Evolutionary conservation across 768 basidiomycete species (phyloP), one percentile per base, ranked within the genome.

Genomic region (Pluteus cervinus): DNA sequence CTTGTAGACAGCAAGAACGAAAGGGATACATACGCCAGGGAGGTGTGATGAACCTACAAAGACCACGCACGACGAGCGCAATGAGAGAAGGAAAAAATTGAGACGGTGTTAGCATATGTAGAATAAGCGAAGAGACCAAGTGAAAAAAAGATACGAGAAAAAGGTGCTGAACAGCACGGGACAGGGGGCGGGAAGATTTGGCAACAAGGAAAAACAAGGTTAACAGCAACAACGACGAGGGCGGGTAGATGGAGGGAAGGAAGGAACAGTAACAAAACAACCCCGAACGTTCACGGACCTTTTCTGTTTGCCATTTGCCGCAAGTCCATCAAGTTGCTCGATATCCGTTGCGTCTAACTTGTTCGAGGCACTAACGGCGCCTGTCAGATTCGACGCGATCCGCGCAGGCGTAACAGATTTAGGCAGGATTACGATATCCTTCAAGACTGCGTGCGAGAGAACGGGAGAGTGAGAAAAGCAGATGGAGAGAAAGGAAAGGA

Each of bases 321-420:
- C 75, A 23, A 80, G 68, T 12, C 61, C 63, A 49, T 85, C 81
- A 14, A 85, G 67, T 34, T 52, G 51, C 41, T 62, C 68, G 43
- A 84, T 58, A 42, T 85, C 83, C 41, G 60, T 62, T 24, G 63
- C 42, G 14, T 63, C 61, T 18, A 84, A 57, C 46, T 67, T 73
- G 33, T 59, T 55, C 26, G 58, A 51, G 3, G 73, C 78, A 18
- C 52, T 51, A 16, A 76, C 32, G 12, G 78, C 58, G 18, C 81
- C 81, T 8, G 54, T 58, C 35, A 77, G 51, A 54, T 83, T 84
- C 3, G 71, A 58, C 14, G 66, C 60, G 55, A 90, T 86, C 37
- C 87, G 77, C 23, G 68, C 54, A 20, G 76, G 72, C 1, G 73
- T 90, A 24, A 90, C 81, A 5, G 84, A 86, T 61, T 89, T 90